These are phyloP conservation scores for Panaeolus papilionaceus DNA, from an alignment of 768 basidiomycete genomes.

Conservation along the genomic window DNA sequence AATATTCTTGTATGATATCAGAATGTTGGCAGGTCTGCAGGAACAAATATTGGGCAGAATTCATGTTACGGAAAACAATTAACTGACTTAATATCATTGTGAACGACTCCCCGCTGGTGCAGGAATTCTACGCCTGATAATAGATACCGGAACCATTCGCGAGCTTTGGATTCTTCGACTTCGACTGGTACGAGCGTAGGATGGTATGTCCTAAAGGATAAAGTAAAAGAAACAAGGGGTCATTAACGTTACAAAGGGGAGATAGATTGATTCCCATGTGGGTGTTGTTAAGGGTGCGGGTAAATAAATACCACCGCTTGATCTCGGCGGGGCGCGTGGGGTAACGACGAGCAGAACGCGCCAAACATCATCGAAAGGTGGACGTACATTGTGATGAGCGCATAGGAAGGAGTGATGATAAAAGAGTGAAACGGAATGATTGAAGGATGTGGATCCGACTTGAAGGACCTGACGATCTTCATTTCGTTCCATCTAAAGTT, in stretches of 20 bases:
- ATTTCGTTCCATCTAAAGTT: constrained; percentile 92
- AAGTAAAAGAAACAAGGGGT: constrained; percentile 17
- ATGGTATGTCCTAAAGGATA: constrained; percentile 74
- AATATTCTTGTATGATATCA: constrained; percentile 77
- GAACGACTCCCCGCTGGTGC: constrained; percentile 83
- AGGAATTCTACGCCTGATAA: constrained; percentile 86
- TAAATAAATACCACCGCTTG: constrained; percentile 8
- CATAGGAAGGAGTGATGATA: constrained; percentile 90
- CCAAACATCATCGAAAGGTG: background rate
- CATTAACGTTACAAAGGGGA: background rate
- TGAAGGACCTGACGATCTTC: constrained; percentile 91
- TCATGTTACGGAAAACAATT: constrained; percentile 17
- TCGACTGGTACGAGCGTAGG: constrained; percentile 89
- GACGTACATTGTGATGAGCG: constrained; percentile 89
- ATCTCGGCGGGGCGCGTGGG: constrained; percentile 3
- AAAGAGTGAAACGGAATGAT: constrained; percentile 95
- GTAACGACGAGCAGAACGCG: constrained; percentile 15
- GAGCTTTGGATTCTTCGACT: constrained; percentile 79
- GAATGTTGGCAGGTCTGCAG: constrained; percentile 88
- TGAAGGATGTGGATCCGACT: constrained; percentile 86
- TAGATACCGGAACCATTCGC: constrained; percentile 82
- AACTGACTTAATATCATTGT: constrained; percentile 94
- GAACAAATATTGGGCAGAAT: constrained; percentile 9
- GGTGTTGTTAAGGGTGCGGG: constrained; percentile 8
- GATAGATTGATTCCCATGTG: background rate